These are phyloP conservation scores for Lachnellula cervina DNA, from an alignment of 2,329 filamentous ascomycete genomes.

Conservation along the genomic window DNA sequence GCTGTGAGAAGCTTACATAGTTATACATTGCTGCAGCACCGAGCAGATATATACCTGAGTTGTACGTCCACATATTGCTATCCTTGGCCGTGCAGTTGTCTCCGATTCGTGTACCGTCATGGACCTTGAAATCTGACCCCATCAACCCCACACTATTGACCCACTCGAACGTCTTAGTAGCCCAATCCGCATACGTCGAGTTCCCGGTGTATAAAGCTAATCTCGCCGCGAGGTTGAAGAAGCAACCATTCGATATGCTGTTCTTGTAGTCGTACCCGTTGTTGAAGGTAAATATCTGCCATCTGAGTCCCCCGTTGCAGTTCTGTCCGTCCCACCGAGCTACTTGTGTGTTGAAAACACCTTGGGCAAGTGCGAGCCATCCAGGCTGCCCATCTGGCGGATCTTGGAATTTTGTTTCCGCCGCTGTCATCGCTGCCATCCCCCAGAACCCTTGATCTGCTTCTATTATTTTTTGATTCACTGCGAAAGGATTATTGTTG, in stretches of 20 bases:
- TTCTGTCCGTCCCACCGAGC: conserved; percentile 62
- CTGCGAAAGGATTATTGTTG: too few relatives aligned
- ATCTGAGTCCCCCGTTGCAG: conserved; percentile 70
- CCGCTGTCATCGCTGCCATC: conserved; percentile 63
- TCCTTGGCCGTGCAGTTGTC: conserved; percentile 54
- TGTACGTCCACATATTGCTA: conserved; percentile 66
- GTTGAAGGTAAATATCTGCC: conserved; percentile 83
- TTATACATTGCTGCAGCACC: conserved; percentile 47
- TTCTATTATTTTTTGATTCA: too few relatives aligned
- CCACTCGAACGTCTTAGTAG: conserved; percentile 69
- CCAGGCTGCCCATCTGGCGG: conserved; percentile 51
- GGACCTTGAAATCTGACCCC: conserved; percentile 48
- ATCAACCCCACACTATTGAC: conserved; percentile 54
- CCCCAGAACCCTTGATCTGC: too few relatives aligned
- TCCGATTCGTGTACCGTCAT: conserved; percentile 54
- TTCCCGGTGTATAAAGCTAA: conserved; percentile 74
- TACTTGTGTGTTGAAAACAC: conserved; percentile 74
- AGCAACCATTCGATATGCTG: conserved; percentile 56
- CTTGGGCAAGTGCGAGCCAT: conserved; percentile 69
- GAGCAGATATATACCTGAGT: conserved; percentile 61
- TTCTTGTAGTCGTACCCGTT: conserved; percentile 75
- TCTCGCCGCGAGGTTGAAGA: conserved; percentile 59
- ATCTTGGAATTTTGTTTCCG: conserved; percentile 59
- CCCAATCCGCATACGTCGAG: conserved; percentile 71
- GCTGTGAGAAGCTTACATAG: conserved; percentile 36